phyloP scores from a whole-genome alignment of 148 eudicot genomes.

The Rhododendron kiyosumense region DNA sequence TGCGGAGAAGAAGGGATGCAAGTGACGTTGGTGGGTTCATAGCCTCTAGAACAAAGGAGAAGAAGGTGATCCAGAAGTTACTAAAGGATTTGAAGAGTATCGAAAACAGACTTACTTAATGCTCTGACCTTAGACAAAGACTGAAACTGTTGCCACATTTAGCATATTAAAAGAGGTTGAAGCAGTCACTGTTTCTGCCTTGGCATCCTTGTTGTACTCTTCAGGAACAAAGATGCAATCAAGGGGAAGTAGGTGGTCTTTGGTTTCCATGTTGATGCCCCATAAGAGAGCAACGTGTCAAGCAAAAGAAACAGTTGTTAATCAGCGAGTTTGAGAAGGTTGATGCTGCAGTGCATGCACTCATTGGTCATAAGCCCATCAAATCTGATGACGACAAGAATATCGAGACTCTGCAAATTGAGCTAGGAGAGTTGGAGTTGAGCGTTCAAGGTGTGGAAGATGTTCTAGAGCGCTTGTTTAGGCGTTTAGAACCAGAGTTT shows the following conservation, averaged over 20 bases:
- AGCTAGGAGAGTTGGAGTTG: conserved; percentile 15
- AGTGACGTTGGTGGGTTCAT: conserved; percentile 10
- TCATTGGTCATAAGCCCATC: conserved; percentile 7
- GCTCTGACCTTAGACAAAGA: too few species aligned
- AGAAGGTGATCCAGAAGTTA: conserved; percentile 8
- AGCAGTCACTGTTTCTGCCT: conserved; percentile 8
- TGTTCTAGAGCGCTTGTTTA: not conserved
- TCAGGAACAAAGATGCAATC: conserved; percentile 1
- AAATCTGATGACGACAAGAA: not conserved
- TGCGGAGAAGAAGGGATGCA: conserved; percentile 10
- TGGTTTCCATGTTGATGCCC: not conserved
- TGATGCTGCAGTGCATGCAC: conserved; percentile 5
- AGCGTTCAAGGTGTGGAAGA: not conserved
- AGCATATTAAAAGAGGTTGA: conserved; percentile 16
- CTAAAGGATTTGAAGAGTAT: conserved; percentile 10
- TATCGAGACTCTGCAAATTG: conserved; percentile 8
- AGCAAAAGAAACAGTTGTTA: not conserved
- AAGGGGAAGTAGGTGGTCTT: conserved; percentile 9
- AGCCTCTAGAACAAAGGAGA: conserved; percentile 11
- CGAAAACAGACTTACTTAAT: not conserved
- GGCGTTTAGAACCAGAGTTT: not conserved
- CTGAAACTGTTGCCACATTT: too few species aligned
- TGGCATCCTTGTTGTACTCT: conserved; percentile 15
- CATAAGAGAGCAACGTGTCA: not conserved
- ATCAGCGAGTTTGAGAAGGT: conserved; percentile 7